These are phyloP conservation scores for Saccharomyces hybrid DNA, from an alignment of 1,139 yeast species.

Conservation along the genomic window DNA sequence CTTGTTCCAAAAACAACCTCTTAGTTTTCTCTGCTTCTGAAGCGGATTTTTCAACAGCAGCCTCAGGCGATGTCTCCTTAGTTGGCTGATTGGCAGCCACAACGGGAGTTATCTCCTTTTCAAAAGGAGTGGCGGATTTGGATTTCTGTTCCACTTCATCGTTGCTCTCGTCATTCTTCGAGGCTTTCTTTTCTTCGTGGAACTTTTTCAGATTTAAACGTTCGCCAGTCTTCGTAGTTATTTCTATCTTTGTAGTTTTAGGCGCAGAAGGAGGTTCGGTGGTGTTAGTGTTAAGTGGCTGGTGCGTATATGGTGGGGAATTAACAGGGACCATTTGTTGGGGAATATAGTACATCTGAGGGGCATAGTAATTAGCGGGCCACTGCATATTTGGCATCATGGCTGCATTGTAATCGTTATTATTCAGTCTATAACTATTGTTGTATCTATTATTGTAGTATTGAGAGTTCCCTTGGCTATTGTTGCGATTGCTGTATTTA, in stretches of 20 bases:
- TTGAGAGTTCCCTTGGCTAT: neutral
- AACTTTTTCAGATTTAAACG: slow-evolving; percentile 25
- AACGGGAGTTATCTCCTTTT: slow-evolving; percentile 4
- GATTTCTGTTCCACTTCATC: neutral
- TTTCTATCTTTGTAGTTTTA: slow-evolving; percentile 25
- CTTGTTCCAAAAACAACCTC: slow-evolving; percentile 21
- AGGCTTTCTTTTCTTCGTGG: slow-evolving; percentile 15
- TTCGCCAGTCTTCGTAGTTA: slow-evolving; percentile 30
- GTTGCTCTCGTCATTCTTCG: neutral
- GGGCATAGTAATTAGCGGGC: slow-evolving; percentile 18
- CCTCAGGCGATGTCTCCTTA: neutral
- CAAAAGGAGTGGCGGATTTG: slow-evolving; percentile 7
- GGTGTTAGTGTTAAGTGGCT: slow-evolving; percentile 3
- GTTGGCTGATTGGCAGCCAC: neutral
- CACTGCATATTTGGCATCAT: slow-evolving; percentile 13
- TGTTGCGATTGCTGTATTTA: neutral
- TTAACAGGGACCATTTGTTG: slow-evolving; percentile 14
- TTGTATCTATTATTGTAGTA: slow-evolving; percentile 1
- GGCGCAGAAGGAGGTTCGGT: slow-evolving; percentile 10
- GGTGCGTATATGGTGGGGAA: slow-evolving; percentile 7
- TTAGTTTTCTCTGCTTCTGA: slow-evolving; percentile 13
- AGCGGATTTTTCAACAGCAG: neutral
- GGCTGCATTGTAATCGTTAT: slow-evolving; percentile 3
- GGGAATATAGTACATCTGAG: slow-evolving; percentile 23
- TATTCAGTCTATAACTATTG: slow-evolving; percentile 4